Percentiles rank a stretch among this genome's conserved stretches.
Conservation (phyloP, 2,329 filamentous ascomycete species). For the Aspergillus sojae region DNA sequence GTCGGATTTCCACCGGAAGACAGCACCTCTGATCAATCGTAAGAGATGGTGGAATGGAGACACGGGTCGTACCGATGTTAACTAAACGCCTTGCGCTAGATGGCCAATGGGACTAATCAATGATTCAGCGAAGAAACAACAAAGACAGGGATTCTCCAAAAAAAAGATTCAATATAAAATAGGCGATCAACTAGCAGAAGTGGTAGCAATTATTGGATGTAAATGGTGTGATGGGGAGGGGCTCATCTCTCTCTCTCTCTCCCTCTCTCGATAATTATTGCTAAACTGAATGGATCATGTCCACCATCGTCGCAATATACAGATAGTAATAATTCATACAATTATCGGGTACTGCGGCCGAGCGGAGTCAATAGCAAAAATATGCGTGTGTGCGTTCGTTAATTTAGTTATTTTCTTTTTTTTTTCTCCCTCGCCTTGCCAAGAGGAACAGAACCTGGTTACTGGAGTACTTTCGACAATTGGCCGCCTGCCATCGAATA, state of each 20-base stretch:
- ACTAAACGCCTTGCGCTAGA: not conserved
- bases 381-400: not conserved
- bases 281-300: not conserved
- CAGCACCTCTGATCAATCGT: not conserved
- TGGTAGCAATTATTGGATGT: not conserved
- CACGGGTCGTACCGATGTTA: not conserved
- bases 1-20: not conserved
- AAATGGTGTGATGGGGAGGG: not conserved
- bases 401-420: not conserved
- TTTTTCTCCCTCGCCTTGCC: not conserved
- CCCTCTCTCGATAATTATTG: not conserved
- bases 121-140: not conserved
- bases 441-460: slow-evolving; percentile 9
- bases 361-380: not conserved
- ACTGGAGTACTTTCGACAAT: slow-evolving; percentile 17
- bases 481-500: slow-evolving; percentile 16
- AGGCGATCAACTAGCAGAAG: not conserved
- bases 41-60: not conserved
- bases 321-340: not conserved
- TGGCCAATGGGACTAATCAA: not conserved
- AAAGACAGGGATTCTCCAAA: not conserved
- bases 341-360: not conserved
- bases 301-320: not conserved
- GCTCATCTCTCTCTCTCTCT: not conserved
- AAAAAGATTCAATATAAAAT: not conserved